Conservation (phyloP, 352 stramenopile species). For the Peronospora belbahrii region DNA sequence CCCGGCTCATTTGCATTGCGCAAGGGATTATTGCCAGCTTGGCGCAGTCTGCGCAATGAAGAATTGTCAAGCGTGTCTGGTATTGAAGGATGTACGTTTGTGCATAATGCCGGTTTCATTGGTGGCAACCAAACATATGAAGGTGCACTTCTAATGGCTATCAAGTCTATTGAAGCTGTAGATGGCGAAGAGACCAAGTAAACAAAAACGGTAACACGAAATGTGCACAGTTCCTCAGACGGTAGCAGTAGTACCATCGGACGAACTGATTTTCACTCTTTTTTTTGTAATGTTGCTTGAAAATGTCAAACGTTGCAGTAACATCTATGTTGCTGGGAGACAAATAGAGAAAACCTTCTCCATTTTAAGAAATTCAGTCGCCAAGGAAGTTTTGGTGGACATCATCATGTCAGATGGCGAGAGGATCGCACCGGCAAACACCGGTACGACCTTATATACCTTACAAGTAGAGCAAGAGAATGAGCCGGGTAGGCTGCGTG, state of each 20-base stretch:
- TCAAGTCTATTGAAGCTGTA: slow-evolving; percentile 39
- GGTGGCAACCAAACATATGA: slow-evolving; percentile 95
- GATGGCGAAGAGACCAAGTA: slow-evolving; percentile 20
- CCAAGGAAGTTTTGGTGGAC: slow-evolving; percentile 1
- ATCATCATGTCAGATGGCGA: slow-evolving; percentile 25
- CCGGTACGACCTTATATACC: slow-evolving; percentile 33
- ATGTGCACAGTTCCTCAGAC: too few relatives aligned
- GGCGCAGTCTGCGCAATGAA: slow-evolving; percentile 92
- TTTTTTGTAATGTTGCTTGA: not conserved
- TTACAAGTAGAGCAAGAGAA: slow-evolving; percentile 15
- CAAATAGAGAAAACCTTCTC: slow-evolving; percentile 6
- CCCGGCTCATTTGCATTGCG: slow-evolving; percentile 91
- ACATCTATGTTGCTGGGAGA: slow-evolving; percentile 1
- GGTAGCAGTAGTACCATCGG: not conserved
- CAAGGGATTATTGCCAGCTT: slow-evolving; percentile 84
- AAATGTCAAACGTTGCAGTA: not conserved
- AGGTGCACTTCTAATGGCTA: slow-evolving; percentile 93
- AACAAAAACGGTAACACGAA: too few relatives aligned
- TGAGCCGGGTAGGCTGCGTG: slow-evolving; percentile 20
- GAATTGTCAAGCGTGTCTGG: slow-evolving; percentile 84
- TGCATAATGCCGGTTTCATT: slow-evolving; percentile 98
- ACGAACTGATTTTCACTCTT: not conserved
- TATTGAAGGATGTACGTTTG: slow-evolving; percentile 93
- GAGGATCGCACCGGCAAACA: slow-evolving; percentile 16
- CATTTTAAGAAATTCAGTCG: slow-evolving; percentile 23